These are phyloP conservation scores for Spatholobus suberectus DNA, from an alignment of 306 rosid species.

Conservation along the genomic window DNA sequence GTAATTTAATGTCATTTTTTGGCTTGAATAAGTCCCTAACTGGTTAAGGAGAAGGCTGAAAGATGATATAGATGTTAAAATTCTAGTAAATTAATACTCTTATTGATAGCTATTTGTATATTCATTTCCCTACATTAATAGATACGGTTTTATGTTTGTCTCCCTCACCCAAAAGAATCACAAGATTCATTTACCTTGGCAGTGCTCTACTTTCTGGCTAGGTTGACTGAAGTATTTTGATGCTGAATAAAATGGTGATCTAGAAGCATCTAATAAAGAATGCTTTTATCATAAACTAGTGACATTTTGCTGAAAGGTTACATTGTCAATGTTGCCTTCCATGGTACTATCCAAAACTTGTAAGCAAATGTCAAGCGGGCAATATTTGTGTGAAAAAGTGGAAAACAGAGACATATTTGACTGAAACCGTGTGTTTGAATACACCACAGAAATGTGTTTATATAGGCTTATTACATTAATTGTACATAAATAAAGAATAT, in stretches of 20 bases:
- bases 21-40: not conserved
- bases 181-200: not conserved
- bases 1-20: conserved; percentile 11
- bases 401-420: too few relatives aligned
- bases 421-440: too few relatives aligned
- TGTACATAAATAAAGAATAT: too few relatives aligned
- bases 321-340: not conserved
- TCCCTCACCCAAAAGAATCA: not conserved
- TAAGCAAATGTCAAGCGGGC: not conserved
- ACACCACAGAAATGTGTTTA: too few relatives aligned
- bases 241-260: not conserved
- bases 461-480: too few relatives aligned
- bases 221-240: not conserved
- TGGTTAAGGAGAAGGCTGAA: conserved; percentile 10
- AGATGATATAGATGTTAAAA: not conserved
- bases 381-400: too few relatives aligned
- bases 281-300: not conserved
- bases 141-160: not conserved
- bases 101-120: not conserved
- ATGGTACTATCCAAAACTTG: not conserved
- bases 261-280: conserved; percentile 8
- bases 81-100: not conserved
- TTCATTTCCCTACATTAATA: not conserved
- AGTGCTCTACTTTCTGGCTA: conserved; percentile 4
- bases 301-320: not conserved